phyloP scores from a whole-genome alignment of 108 stramenopile genomes.

The Nitzschia inconspicua region DNA sequence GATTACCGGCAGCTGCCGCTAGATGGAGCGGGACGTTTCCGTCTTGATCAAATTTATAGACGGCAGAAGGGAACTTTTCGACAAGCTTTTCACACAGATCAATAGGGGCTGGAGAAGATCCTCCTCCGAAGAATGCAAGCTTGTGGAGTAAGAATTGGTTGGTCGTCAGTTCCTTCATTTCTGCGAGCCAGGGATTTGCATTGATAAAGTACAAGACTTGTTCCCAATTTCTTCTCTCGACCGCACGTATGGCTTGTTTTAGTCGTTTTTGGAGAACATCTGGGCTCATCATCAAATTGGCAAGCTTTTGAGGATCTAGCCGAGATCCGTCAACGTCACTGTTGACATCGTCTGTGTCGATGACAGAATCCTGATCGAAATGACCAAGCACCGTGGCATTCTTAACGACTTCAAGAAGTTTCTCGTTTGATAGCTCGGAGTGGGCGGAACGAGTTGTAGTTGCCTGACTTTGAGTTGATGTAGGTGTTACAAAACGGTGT shows the following conservation, averaged over 20 bases:
- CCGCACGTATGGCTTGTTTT: slow-evolving; percentile 74
- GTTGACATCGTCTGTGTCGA: slow-evolving; percentile 71
- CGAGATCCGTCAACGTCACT: slow-evolving; percentile 43
- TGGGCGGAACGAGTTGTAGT: background rate
- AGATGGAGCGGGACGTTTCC: slow-evolving; percentile 87
- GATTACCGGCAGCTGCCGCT: slow-evolving; percentile 72
- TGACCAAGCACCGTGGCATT: slow-evolving; percentile 10
- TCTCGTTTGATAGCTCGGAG: slow-evolving; percentile 9
- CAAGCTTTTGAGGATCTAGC: slow-evolving; percentile 33
- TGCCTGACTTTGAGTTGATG: slow-evolving; percentile 7
- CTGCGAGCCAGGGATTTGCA: slow-evolving; percentile 83
- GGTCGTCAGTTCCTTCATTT: slow-evolving; percentile 83
- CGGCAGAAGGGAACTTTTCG: slow-evolving; percentile 60
- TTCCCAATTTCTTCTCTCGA: slow-evolving; percentile 77
- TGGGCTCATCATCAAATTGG: slow-evolving; percentile 71
- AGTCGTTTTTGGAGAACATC: slow-evolving; percentile 73
- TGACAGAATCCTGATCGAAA: slow-evolving; percentile 41
- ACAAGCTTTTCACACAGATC: slow-evolving; percentile 55
- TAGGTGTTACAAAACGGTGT: background rate
- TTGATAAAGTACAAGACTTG: slow-evolving; percentile 67
- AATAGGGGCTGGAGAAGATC: slow-evolving; percentile 38
- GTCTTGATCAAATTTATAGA: slow-evolving; percentile 77
- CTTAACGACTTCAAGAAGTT: slow-evolving; percentile 11
- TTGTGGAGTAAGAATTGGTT: slow-evolving; percentile 79
- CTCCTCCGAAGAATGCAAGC: slow-evolving; percentile 67